phyloP scores from a whole-genome alignment of 441 rosid genomes.

The Lepidium campestre region DNA sequence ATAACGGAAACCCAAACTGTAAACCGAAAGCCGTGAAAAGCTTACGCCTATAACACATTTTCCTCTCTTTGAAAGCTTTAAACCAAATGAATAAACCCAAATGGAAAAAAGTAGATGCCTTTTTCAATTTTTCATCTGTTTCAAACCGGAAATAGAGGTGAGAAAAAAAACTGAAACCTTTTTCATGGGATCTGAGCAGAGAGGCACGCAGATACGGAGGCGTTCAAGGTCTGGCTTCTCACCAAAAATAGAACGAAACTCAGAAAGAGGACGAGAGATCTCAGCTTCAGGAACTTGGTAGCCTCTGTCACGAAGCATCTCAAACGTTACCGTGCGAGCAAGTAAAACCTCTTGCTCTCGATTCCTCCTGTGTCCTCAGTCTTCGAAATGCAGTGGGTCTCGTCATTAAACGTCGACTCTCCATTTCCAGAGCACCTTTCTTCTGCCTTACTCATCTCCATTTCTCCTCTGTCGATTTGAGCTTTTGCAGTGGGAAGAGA shows the following conservation, averaged over 20 bases:
- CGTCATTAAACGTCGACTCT: background rate
- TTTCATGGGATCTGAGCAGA: slow-evolving; percentile 25
- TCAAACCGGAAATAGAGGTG: background rate
- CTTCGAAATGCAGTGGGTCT: slow-evolving; percentile 25
- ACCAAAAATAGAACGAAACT: slow-evolving; percentile 33
- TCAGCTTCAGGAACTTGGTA: slow-evolving; percentile 31
- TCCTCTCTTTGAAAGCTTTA: background rate
- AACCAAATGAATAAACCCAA: background rate
- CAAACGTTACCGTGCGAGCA: slow-evolving; percentile 38
- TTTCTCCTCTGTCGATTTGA: background rate
- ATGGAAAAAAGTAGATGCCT: background rate
- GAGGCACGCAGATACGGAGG: slow-evolving; percentile 29
- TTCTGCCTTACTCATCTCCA: background rate
- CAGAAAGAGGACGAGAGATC: slow-evolving; percentile 18
- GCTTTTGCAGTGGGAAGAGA: background rate
- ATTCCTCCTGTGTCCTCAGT: slow-evolving; percentile 22
- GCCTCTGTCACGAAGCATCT: slow-evolving; percentile 47
- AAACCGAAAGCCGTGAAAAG: background rate
- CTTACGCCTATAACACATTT: background rate
- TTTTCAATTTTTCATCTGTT: slow-evolving; percentile 7
- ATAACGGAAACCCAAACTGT: background rate
- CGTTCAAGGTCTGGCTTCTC: slow-evolving; percentile 29
- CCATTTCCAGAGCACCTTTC: background rate
- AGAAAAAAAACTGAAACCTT: slow-evolving; percentile 19
- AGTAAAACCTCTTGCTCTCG: slow-evolving; percentile 37